phyloP scores from a whole-genome alignment of 2,329 filamentous ascomycete species.

The Botrytis hyacinthi region DNA sequence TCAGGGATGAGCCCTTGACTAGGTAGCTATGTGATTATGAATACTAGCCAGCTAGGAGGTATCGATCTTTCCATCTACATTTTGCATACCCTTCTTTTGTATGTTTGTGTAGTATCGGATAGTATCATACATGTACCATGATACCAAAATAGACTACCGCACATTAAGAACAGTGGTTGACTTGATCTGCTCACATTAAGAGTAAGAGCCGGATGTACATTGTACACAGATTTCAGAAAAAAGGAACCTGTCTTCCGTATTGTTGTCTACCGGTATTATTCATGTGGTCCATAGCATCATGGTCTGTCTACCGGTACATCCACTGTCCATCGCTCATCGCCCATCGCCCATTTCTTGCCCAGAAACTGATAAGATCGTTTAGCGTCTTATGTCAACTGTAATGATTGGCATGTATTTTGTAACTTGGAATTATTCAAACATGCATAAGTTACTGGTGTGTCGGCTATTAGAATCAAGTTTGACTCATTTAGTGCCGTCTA shows the following conservation, averaged over 20 bases:
- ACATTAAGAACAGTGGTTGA: not conserved
- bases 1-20: not conserved
- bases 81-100: not conserved
- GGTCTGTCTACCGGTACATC: not conserved
- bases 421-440: not conserved
- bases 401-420: not conserved
- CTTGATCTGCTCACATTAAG: not conserved
- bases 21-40: not conserved
- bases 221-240: not conserved
- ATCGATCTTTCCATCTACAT: too few relatives aligned
- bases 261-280: not conserved
- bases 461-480: constrained; percentile 17
- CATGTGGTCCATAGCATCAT: not conserved
- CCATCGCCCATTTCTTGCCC: not conserved
- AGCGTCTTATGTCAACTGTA: not conserved
- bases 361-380: constrained; percentile 3
- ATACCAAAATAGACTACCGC: constrained; percentile 11
- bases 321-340: not conserved
- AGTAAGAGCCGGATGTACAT: not conserved
- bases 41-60: not conserved
- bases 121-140: not conserved
- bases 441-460: not conserved
- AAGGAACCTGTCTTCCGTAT: not conserved
- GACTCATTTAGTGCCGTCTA: constrained; percentile 4
- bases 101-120: not conserved